Evolutionary conservation across 2,329 filamentous ascomycete species (phyloP).

Genomic region (Xylariaceae sp.): DNA sequence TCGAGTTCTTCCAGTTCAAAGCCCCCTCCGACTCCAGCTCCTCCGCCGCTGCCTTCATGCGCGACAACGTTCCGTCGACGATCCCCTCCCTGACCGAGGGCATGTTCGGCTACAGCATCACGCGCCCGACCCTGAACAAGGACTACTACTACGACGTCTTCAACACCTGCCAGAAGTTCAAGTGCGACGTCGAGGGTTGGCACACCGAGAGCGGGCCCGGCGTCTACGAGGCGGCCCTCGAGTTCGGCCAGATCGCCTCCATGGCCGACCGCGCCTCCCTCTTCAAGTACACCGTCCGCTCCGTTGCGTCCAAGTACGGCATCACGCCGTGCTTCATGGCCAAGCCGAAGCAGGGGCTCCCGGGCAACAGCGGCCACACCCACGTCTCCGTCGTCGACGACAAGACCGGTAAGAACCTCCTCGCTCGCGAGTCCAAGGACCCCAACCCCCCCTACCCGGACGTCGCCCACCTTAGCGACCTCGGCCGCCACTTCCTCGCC

Average conservation of each 20-base stretch:
- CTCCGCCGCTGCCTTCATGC: slow-evolving; percentile 62
- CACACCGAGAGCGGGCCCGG: slow-evolving; percentile 79
- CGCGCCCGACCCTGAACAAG: slow-evolving; percentile 70
- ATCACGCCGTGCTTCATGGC: slow-evolving; percentile 99
- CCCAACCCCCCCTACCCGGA: slow-evolving; percentile 69
- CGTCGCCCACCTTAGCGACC: slow-evolving; percentile 74
- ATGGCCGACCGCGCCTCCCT: slow-evolving; percentile 91
- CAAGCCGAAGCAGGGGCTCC: slow-evolving; percentile 84
- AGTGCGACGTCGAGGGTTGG: slow-evolving; percentile 74
- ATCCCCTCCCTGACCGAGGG: slow-evolving; percentile 71
- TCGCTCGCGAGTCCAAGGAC: slow-evolving; percentile 70
- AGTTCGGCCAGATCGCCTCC: slow-evolving; percentile 79
- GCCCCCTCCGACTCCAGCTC: slow-evolving; percentile 41
- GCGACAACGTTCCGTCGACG: slow-evolving; percentile 57
- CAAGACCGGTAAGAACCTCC: slow-evolving; percentile 75
- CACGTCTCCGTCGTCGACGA: slow-evolving; percentile 87
- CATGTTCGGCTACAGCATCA: slow-evolving; percentile 81
- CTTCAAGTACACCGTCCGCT: slow-evolving; percentile 95
- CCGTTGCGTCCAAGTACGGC: slow-evolving; percentile 77
- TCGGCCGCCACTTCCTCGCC: slow-evolving; percentile 89
- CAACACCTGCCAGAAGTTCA: slow-evolving; percentile 64
- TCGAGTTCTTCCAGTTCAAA: slow-evolving; percentile 59
- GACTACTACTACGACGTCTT: slow-evolving; percentile 82
- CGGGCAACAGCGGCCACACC: slow-evolving; percentile 94
- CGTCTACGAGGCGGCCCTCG: slow-evolving; percentile 91